Evolutionary conservation across 176 grass and related monocot genomes (phyloP), one percentile per base, ranked within the genome.

Genomic region (Metroxylon sagu): DNA sequence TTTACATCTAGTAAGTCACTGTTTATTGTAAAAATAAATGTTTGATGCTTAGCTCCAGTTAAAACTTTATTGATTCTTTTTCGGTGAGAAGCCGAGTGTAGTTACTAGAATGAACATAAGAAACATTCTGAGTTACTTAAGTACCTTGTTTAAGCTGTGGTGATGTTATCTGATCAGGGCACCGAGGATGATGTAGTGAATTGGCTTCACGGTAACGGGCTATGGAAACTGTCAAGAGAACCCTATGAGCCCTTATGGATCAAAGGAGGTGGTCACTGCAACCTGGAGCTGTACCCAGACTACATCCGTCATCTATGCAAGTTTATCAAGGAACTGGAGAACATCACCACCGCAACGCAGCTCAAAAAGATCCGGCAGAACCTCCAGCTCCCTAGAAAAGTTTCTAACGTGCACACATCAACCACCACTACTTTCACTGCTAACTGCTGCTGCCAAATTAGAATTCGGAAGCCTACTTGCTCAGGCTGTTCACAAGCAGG

Each of bases 231-330:
- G 57, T 79, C 94, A 31, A 81, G 78, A 64, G 94, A 98, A n/a
- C 85, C 94, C 1, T 93, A 93, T 7, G 94, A 98, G 39, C 94
- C 94, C 48, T 79, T 98, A 26, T 98, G 94, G 94, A 89, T 98
- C 73, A 98, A 93, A 76, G 94, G 94, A 50, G 94, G 94, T 0
- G 88, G 88, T n/a, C 94, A 93, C 66, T 98, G 94, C 84, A 98
- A 98, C 68, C 88, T 98, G 18, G 94, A 98, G 75, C 70, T 93
- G 60, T 98, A 98, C 60, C 88, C 94, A 0, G 94, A 98, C 64
- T 98, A 86, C 72, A 98, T 93, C 50, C 76, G 76, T 19, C 94
- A 98, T 70, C 78, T 98, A 26, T 85, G 78, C 76, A 83, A 76
- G 72, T 98, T 98, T 70, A 77, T 98, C 59, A 59, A 73, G 0